Evolutionary conservation across 768 basidiomycete species (phyloP).

Genomic region (Tremella yokohamensis): DNA sequence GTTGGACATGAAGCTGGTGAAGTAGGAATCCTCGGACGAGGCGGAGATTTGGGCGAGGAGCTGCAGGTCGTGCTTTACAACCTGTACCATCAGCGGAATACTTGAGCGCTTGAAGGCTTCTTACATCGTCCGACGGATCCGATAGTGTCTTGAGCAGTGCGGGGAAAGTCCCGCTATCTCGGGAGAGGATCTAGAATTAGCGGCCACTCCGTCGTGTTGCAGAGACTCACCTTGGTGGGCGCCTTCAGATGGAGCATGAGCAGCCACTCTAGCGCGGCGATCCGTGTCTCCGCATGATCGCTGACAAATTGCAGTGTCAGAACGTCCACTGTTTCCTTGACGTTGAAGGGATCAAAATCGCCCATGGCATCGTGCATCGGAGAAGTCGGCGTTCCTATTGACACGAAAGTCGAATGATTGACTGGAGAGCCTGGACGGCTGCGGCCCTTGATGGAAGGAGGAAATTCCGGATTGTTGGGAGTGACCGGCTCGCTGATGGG

Average conservation of each 20-base stretch:
- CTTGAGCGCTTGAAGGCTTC: conserved; percentile 11
- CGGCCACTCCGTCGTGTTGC: conserved; percentile 3
- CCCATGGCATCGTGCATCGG: conserved; percentile 36
- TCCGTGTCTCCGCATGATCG: conserved; percentile 93
- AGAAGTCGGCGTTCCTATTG: conserved; percentile 14
- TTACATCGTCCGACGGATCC: conserved; percentile 89
- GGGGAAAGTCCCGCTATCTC: conserved; percentile 96
- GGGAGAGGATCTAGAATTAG: conserved; percentile 70
- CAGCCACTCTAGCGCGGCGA: conserved; percentile 94
- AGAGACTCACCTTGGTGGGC: conserved; percentile 71
- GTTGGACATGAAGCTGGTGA: conserved; percentile 92
- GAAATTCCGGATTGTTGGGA: conserved; percentile 43
- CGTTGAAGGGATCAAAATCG: conserved; percentile 77
- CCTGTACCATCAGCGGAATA: conserved; percentile 54
- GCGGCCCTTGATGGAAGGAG: conserved; percentile 19
- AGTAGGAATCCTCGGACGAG: conserved; percentile 90
- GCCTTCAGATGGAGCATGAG: conserved; percentile 98
- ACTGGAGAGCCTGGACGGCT: conserved; percentile 62
- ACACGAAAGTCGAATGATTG: conserved; percentile 12
- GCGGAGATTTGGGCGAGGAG: conserved; percentile 95
- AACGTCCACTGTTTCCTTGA: conserved; percentile 85
- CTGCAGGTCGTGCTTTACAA: conserved; percentile 93
- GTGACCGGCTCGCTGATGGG: conserved; percentile 42
- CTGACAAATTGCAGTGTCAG: conserved; percentile 90
- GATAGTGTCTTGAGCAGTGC: conserved; percentile 91